Base-by-base conservation (phyloP, 2,329 filamentous ascomycete genomes). In the Massarina eburnea region DNA sequence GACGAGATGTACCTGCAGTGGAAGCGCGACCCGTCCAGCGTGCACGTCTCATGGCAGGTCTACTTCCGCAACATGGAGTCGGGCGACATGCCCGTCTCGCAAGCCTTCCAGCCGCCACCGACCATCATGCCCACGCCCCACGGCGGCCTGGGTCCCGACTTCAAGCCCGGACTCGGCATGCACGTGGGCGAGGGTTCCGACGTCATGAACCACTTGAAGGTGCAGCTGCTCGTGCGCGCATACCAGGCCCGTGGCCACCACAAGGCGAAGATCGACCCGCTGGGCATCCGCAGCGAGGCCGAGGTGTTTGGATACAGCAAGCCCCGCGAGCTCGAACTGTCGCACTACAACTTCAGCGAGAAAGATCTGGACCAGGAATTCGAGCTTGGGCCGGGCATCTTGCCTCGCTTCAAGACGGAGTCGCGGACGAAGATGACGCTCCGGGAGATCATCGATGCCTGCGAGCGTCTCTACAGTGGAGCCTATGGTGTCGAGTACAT, bases 51-150 rank as follows among this genome's bases (percentile, higher is more conserved):
- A 71, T 99, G 94, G 94, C 92, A 96, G 77, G 86, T 95, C 70
- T 99, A 99, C 82, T 99, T 99, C 82, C 89, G 86, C 77, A 99
- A 99, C 77, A 96, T 99, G 88, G 94, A 99, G 79, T 88, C 84
- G 58, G 94, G 94, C 71, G 89, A 94, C 67, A 97, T 99, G 90
- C 92, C 92, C 69, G 90, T 95, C 70, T 94, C 92, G 54, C 89
- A 95, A 75, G 94, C 94, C 60, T 99, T 99, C 79, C 91, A 91
- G 57, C 91, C 94, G 57, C 94, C 94, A 37, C 94, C 94, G 14
- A 96, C 88, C 59, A 84, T 99, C 58, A 86, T 97, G 41, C 89
- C 91, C 45, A 83, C 84, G 58, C 86, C 90, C 41, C 84, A 86
- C 35, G 89, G 89, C 52, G 88, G 88, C 59, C 84, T 94, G 36